phyloP scores from a whole-genome alignment of 805 yeast genomes.

The Starmera dryadoides region DNA sequence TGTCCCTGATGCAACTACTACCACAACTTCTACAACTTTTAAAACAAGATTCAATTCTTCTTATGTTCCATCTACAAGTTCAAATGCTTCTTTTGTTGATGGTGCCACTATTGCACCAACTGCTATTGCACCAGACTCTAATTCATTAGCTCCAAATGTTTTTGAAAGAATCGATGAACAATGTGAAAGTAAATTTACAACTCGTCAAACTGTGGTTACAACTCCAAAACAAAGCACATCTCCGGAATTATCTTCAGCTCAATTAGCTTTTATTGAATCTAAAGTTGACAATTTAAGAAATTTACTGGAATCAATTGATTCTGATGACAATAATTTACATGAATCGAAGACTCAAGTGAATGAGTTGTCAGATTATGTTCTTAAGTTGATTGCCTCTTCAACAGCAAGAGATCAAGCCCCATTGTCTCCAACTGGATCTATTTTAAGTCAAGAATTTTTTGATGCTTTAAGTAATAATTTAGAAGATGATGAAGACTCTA shows the following conservation, averaged over 20 bases:
- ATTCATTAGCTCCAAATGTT: not conserved
- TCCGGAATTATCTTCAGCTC: not conserved
- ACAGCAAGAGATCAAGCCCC: not conserved
- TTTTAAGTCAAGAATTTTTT: constrained; percentile 45
- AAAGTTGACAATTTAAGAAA: not conserved
- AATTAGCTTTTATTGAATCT: not conserved
- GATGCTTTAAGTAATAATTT: constrained; percentile 58
- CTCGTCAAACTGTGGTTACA: too few species aligned
- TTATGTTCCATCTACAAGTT: too few species aligned
- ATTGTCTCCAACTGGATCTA: constrained; percentile 21
- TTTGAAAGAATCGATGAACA: not conserved
- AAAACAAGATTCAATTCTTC: too few species aligned
- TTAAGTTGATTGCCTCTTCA: constrained; percentile 5
- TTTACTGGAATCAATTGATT: not conserved
- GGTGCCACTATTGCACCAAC: not conserved
- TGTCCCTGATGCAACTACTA: not conserved
- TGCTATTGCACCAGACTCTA: too few species aligned
- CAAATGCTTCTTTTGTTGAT: not conserved
- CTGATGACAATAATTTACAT: not conserved
- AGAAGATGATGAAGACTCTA: constrained; percentile 17
- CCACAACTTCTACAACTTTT: not conserved
- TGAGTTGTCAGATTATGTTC: not conserved
- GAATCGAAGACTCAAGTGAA: not conserved
- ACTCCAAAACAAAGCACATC: not conserved
- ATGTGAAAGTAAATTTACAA: not conserved